Base-by-base conservation (phyloP, 192 early-diverging fungal species). In the Entomortierella beljakovae region DNA sequence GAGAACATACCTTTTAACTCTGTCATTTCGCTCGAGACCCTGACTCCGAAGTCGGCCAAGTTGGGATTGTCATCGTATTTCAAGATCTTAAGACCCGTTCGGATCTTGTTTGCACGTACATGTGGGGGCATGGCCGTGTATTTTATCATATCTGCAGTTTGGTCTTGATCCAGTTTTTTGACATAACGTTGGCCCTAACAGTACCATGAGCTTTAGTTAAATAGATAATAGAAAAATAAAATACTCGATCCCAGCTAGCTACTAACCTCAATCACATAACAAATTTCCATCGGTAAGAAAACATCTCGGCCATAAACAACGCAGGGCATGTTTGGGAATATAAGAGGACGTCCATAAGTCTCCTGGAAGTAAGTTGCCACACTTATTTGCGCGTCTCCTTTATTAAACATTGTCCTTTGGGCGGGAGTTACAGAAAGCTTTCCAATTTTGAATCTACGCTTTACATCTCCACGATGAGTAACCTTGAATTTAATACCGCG, bases 71-170 rank as follows among this genome's bases (percentile, higher is more conserved):
- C 88, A 64, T 65, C 71, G 80, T 93, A 89, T 37, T 84, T 75
- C 8, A 97, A 79, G 38, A 92, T 72, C 13, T 83, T 81, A n/a
- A 94, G 77, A 13, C 90, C 92, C 23, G 91, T 86, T n/a, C 81
- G 85, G 67, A 98, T 98, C 69, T 94, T 94, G 73, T 92, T 88
- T 60, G 89, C 88, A 57, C 96, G 93, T n/a, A 94, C 87, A 53
- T 88, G 85, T 1, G 97, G 97, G 33, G 85, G 86, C 80, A 93
- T 90, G 70, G 94, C 95, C 0, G 95, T 96, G 71, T 94, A 95
- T 33, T 90, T 94, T 71, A 99, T 97, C 96, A 99, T 97, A 68
- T 99, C 95, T 0, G 94, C 92, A 0, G 96, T 97, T 85, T 96
- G 92, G 33, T 80, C 81, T 54, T 97, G 94, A 66, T 94, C 90